A percentile compares a stretch with the other conserved stretches of the same genome.
These are phyloP conservation scores for Amaranthus cruentus DNA, from an alignment of 148 eudicot genomes.

Conservation along the genomic window DNA sequence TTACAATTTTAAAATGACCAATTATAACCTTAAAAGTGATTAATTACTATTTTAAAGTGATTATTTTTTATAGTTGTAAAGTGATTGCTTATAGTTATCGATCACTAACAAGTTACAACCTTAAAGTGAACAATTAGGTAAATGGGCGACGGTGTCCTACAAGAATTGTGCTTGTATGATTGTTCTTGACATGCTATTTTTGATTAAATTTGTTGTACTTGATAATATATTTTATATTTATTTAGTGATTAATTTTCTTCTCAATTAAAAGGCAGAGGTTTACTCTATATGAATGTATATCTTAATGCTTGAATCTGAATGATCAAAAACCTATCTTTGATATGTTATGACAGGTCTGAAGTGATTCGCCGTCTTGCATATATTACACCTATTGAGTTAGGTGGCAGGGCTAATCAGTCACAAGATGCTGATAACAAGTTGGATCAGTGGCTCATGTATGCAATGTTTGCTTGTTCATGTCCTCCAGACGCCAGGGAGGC, in stretches of 20 bases:
- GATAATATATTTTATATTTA: background rate
- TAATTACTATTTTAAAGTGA: too few relatives aligned
- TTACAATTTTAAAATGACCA: too few relatives aligned
- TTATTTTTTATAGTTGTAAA: too few relatives aligned
- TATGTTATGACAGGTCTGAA: conserved; percentile 57
- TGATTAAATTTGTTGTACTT: background rate
- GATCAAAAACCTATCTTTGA: background rate
- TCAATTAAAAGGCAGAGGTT: background rate
- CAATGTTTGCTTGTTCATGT: conserved; percentile 96
- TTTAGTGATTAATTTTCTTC: background rate
- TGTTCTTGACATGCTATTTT: background rate
- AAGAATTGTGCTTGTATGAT: background rate
- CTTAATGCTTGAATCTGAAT: background rate
- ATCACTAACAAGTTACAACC: too few relatives aligned
- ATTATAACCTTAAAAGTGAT: too few relatives aligned
- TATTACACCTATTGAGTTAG: conserved; percentile 87
- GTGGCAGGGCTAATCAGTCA: conserved; percentile 86
- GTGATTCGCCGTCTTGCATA: conserved; percentile 89
- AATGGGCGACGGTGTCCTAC: too few relatives aligned
- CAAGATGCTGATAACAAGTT: conserved; percentile 88
- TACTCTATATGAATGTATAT: background rate
- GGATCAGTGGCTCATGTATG: conserved; percentile 99
- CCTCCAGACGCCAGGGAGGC: conserved; percentile 78
- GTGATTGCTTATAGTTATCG: too few relatives aligned
- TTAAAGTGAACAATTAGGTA: too few relatives aligned